phyloP scores from a whole-genome alignment of 73 alveolate species.

The Paramecium bursaria region DNA sequence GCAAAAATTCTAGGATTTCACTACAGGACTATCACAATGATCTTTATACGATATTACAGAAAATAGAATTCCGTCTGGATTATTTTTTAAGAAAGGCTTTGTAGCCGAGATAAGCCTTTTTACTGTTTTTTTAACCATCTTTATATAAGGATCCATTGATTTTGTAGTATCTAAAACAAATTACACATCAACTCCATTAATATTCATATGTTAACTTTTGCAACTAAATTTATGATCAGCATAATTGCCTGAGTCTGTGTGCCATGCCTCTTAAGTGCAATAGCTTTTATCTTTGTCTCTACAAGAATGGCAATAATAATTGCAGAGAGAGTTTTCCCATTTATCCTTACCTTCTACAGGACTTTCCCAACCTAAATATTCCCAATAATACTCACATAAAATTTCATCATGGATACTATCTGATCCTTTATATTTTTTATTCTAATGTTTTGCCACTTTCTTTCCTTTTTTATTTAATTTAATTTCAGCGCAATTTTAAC shows the following conservation, averaged over 20 bases:
- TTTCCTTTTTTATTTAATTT: background rate
- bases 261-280: constrained; percentile 58
- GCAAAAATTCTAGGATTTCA: background rate
- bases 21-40: background rate
- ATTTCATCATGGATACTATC: constrained; percentile 36
- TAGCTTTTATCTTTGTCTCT: background rate
- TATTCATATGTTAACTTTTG: background rate
- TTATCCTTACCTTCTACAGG: background rate
- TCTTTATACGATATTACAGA: constrained; percentile 29
- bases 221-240: constrained; percentile 16
- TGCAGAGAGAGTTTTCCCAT: background rate
- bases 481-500: constrained; percentile 4
- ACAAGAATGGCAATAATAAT: constrained; percentile 12
- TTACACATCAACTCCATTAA: background rate
- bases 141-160: constrained; percentile 27
- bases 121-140: background rate
- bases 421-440: background rate
- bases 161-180: constrained; percentile 55
- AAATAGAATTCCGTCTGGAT: background rate
- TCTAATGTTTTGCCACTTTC: constrained; percentile 33
- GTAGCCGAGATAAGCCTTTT: background rate
- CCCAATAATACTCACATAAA: constrained; percentile 50
- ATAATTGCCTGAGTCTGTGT: background rate
- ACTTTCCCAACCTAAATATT: constrained; percentile 8
- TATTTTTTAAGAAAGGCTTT: background rate